Base-by-base conservation (phyloP, 176 grass and related monocot species). In the Eragrostis nindensis region DNA sequence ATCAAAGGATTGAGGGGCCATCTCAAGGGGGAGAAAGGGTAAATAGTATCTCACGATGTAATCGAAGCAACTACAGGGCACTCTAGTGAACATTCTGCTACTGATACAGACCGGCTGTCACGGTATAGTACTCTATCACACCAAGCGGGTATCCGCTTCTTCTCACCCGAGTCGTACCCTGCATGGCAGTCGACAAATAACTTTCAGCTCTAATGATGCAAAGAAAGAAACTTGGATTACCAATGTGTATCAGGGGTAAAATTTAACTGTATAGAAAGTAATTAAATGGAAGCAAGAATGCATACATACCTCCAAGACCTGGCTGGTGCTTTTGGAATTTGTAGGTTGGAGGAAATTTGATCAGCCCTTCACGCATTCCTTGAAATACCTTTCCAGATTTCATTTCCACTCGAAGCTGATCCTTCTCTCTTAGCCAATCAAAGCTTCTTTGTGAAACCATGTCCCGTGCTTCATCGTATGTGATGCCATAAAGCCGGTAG, bases 381-480 rank as follows among this genome's bases (percentile, higher is more conserved):
- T 98, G 95, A 88, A 98, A 98, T 22, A 98, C 92, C 73, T 90
- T 94, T 68, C 95, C 95, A 62, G 80, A 86, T 85, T 94, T 93
- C 95, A 94, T 98, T 86, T 98, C 92, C 63, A 81, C 92, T 71
- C 92, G 81, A 71, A 98, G 90, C 55, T 98, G 95, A 81, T 93
- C 95, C 78, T 98, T 98, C 49, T 98, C 90, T 93, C 95, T 94
- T 66, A 98, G 89, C 95, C 95, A 98, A 73, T 98, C 95, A 49
- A 98, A 98, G 68, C 95, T 94, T 89, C 95, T 86, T 81, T 98
- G 95, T 17, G 95, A 98, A 89, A 98, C 88, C 95, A 98, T 98
- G 83, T 98, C 95, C 46, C 95, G 88, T 39, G 95, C 95, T 88
- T 98, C 95, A 70, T 98, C 92, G 78, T 98, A 98, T 75, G 92